Evolutionary conservation across 148 eudicot genomes (phyloP).

Genomic region (Beta vulgaris): DNA sequence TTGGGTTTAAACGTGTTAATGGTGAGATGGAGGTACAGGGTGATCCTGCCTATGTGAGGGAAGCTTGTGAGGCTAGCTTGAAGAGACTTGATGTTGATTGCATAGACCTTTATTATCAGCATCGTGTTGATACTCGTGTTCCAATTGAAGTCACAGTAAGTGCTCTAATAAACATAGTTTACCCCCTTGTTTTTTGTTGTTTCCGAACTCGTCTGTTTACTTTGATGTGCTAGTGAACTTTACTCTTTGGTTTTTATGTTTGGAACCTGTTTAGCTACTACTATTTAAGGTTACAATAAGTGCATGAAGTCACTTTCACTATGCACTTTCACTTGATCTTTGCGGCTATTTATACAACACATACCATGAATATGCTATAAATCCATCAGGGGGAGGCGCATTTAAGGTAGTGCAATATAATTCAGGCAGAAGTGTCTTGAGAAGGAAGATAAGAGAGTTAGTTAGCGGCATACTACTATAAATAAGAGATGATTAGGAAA

Average conservation of each 20-base stretch:
- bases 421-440: no score
- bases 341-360: background rate
- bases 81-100: slow-evolving; percentile 39
- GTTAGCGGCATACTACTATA: no score
- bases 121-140: slow-evolving; percentile 32
- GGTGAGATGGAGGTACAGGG: slow-evolving; percentile 23
- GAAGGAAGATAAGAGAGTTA: no score
- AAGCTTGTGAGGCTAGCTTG: slow-evolving; percentile 40
- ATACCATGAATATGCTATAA: no score
- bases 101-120: slow-evolving; percentile 43
- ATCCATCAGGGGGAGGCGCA: no score
- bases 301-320: no score
- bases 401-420: no score
- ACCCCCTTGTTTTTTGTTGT: background rate
- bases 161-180: background rate
- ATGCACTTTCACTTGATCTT: background rate
- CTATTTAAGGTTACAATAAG: no score
- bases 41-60: slow-evolving; percentile 36
- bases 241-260: background rate
- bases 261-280: background rate
- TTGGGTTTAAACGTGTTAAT: slow-evolving; percentile 23
- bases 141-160: slow-evolving; percentile 44
- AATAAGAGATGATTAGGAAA: no score
- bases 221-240: background rate
- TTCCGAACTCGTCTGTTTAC: background rate